These are phyloP conservation scores for Verticillium nubilum DNA, from an alignment of 2,329 filamentous ascomycete species.

Conservation along the genomic window DNA sequence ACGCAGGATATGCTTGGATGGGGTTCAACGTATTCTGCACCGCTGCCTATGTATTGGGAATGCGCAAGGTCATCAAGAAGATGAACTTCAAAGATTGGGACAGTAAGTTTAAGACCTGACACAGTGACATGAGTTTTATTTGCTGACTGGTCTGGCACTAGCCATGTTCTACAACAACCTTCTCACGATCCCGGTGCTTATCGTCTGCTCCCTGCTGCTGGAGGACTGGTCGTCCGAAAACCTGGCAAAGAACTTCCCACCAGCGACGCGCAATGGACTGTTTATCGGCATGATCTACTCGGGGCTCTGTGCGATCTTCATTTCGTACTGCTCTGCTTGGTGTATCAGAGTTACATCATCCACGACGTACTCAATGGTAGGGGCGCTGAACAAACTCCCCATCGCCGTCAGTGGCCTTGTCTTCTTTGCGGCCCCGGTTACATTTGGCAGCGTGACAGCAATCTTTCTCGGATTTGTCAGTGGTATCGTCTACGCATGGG, in stretches of 20 bases:
- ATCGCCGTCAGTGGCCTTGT: constrained; percentile 87
- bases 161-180: constrained; percentile 99
- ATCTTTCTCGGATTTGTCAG: constrained; percentile 89
- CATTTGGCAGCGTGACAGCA: constrained; percentile 84
- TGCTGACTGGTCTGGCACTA: constrained; percentile 36
- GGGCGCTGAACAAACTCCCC: constrained; percentile 94
- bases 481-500: constrained; percentile 83
- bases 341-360: constrained; percentile 96
- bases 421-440: constrained; percentile 94
- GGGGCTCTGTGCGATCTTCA: constrained; percentile 88
- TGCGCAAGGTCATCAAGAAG: constrained; percentile 98
- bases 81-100: constrained; percentile 99
- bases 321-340: constrained; percentile 99
- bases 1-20: constrained; percentile 98
- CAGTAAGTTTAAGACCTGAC: constrained; percentile 57
- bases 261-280: constrained; percentile 71
- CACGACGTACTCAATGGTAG: constrained; percentile 98
- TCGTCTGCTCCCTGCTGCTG: constrained; percentile 72
- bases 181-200: constrained; percentile 86
- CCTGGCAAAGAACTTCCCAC: constrained; percentile 80
- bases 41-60: constrained; percentile 80
- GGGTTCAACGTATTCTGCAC: constrained; percentile 93
- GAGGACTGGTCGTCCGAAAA: constrained; percentile 93
- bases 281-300: constrained; percentile 90
- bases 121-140: background rate